Evolutionary conservation across 371 early-diverging fungal genomes (phyloP).

Genomic region (Apophysomyces variabilis): DNA sequence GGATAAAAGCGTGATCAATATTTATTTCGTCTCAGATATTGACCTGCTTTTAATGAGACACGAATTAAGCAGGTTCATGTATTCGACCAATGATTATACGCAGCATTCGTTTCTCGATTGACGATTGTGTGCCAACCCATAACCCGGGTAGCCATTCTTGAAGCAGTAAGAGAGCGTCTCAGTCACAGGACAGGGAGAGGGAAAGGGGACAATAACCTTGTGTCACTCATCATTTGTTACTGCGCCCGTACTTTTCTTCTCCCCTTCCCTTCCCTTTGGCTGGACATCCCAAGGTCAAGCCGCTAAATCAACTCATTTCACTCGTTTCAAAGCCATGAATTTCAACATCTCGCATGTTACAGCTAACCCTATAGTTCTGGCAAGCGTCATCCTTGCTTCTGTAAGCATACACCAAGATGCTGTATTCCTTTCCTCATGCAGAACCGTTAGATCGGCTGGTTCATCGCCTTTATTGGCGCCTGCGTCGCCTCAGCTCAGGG

Average conservation of each 20-base stretch:
- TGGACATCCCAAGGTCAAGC: background rate
- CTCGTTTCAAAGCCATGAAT: constrained; percentile 17
- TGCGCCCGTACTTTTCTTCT: constrained; percentile 4
- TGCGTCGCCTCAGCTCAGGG: constrained; percentile 21
- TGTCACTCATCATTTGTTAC: constrained; percentile 7
- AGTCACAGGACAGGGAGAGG: background rate
- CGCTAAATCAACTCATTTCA: background rate
- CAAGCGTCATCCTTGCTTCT: constrained; percentile 21
- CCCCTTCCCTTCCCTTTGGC: constrained; percentile 11
- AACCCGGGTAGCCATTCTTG: too few species aligned
- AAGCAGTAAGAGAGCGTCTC: too few species aligned
- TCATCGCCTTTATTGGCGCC: constrained; percentile 20
- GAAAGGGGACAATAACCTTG: background rate
- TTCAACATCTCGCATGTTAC: constrained; percentile 30
- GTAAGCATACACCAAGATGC: constrained; percentile 15
- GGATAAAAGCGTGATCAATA: too few species aligned
- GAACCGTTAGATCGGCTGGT: constrained; percentile 24
- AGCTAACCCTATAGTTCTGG: constrained; percentile 24
- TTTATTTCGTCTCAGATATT: too few species aligned
- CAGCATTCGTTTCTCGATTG: too few species aligned
- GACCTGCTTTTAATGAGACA: too few species aligned
- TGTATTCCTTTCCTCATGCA: background rate
- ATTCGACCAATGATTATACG: too few species aligned
- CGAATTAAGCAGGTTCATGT: too few species aligned
- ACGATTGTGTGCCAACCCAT: too few species aligned